Conservation (phyloP, 345 rosid genomes). For the Eucalyptus decipiens region DNA sequence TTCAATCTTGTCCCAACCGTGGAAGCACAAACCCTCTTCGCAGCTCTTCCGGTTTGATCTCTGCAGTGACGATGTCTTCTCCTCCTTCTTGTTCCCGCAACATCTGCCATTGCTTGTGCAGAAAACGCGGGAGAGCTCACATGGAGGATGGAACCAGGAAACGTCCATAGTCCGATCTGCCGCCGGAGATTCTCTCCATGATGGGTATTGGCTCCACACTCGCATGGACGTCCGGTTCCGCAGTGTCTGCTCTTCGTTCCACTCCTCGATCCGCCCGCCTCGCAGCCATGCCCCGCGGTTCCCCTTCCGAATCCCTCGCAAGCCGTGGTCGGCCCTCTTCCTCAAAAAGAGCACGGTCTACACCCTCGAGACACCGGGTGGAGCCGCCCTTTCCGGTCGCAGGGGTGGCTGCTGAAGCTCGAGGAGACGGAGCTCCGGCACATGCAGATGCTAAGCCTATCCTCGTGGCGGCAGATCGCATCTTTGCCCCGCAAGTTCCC, state of each 20-base stretch:
- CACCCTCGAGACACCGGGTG: neutral
- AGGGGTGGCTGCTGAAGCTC: neutral
- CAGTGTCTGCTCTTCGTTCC: neutral
- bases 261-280: neutral
- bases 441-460: neutral
- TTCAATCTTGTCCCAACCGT: too few species aligned
- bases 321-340: too few species aligned
- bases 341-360: too few species aligned
- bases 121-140: neutral
- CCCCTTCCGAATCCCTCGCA: neutral
- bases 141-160: neutral
- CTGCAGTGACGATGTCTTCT: neutral
- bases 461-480: neutral
- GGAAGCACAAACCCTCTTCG: too few species aligned
- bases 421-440: fast-evolving
- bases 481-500: neutral
- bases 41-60: too few species aligned
- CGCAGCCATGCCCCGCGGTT: fast-evolving
- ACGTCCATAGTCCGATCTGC: neutral
- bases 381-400: neutral
- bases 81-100: neutral
- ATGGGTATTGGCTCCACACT: neutral
- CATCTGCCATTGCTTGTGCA: neutral
- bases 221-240: neutral
- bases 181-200: neutral